These are phyloP conservation scores for Cryphonectria japonica DNA, from an alignment of 2,329 filamentous ascomycete genomes.

Conservation along the genomic window DNA sequence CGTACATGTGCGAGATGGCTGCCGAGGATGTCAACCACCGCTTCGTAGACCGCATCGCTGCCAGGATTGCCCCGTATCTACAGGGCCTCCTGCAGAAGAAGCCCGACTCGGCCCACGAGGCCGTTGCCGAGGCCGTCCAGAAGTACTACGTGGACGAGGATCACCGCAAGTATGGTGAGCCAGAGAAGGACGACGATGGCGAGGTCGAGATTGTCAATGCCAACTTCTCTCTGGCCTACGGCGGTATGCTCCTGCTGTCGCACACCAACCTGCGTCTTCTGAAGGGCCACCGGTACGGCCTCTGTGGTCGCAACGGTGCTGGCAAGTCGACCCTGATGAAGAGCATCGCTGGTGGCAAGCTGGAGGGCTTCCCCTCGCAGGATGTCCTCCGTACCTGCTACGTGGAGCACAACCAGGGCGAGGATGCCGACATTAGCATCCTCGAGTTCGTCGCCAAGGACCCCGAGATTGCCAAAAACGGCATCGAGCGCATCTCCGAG, in stretches of 20 bases:
- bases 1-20: slow-evolving; percentile 82
- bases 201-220: slow-evolving; percentile 97
- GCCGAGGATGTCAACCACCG: slow-evolving; percentile 87
- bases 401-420: slow-evolving; percentile 98
- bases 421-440: slow-evolving; percentile 95
- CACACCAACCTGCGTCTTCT: slow-evolving; percentile 94
- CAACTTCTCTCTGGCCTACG: slow-evolving; percentile 95
- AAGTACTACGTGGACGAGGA: slow-evolving; percentile 82
- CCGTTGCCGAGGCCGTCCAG: slow-evolving; percentile 75
- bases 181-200: slow-evolving; percentile 85
- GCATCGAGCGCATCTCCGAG: slow-evolving; percentile 75
- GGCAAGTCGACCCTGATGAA: slow-evolving; percentile 99
- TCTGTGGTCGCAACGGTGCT: slow-evolving; percentile 95
- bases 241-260: slow-evolving; percentile 93
- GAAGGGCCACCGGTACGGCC: slow-evolving; percentile 95
- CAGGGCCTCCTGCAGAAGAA: slow-evolving; percentile 65
- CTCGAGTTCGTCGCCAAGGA: slow-evolving; percentile 92
- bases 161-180: slow-evolving; percentile 81
- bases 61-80: slow-evolving; percentile 75
- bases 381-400: slow-evolving; percentile 95
- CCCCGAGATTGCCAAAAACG: slow-evolving; percentile 79
- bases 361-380: slow-evolving; percentile 93
- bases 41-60: slow-evolving; percentile 72
- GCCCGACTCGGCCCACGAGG: slow-evolving; percentile 44
- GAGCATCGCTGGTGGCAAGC: slow-evolving; percentile 91